Evolutionary conservation across 768 basidiomycete species (phyloP), one percentile per base, ranked within the genome.

Genomic region (Suillus subluteus): DNA sequence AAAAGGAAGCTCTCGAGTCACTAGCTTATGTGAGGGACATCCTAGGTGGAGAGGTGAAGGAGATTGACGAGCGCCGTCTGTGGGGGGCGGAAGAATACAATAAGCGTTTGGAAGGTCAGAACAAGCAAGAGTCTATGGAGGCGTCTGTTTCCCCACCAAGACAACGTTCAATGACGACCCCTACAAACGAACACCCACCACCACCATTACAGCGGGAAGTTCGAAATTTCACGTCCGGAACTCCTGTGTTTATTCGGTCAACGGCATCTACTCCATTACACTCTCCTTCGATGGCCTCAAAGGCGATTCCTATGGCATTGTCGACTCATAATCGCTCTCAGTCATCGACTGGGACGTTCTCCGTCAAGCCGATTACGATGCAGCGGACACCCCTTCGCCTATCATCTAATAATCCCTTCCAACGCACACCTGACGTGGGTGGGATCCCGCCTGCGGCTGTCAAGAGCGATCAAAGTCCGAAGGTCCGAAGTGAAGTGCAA

Each of bases 11-110:
- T 0, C 74, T 95, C 59, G 91, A 93, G 72, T 88, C 89, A 13
- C 79, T 95, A 46, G 82, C 90, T 13, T 92, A 94, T 76, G 88
- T 94, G 65, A 83, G 91, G 68, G 93, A 94, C 69, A 82, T 93
- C 18, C 79, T 95, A 48, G 82, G 85, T 67, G 86, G 87, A 43
- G 81, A 82, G 64, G 76, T 81, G 12, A 77, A 76, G 37, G 80
- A 83, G 32, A 74, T 94, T 54, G 92, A 95, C 26, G 88, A 90
- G 50, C 87, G 87, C 35, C 83, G 89, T 58, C 79, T 95, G 50
- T 79, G 88, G 64, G 85, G 88, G 41, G 89, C 88, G 67, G 82
- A 79, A 63, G 84, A 84, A 54, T 74, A 78, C 62, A 72, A 71
- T 54, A 82, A 78, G 71, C 81, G 81, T 71, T 75, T 77, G 70